A percentile compares a stretch with the other conserved stretches of the same genome.
phyloP scores from a whole-genome alignment of 192 early-diverging fungal genomes.

The Rhizophagus sp. region DNA sequence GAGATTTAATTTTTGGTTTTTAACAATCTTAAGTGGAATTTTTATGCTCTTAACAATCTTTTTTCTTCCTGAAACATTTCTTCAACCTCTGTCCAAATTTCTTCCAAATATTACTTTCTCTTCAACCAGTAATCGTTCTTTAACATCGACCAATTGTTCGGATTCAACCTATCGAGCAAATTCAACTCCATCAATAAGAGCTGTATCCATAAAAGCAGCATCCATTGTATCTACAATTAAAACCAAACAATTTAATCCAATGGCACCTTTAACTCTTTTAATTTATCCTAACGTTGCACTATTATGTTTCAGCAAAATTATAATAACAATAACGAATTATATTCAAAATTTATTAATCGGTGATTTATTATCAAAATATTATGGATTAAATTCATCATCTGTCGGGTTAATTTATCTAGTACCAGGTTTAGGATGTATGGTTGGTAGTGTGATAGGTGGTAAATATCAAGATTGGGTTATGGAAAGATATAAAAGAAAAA shows the following conservation, averaged over 20 bases:
- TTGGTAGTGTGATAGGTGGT: conserved; percentile 44
- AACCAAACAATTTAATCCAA: not conserved
- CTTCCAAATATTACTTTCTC: not conserved
- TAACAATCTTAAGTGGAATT: conserved; percentile 29
- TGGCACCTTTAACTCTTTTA: not conserved
- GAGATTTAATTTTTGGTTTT: conserved; percentile 43
- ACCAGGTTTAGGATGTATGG: conserved; percentile 41
- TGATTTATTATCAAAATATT: not conserved
- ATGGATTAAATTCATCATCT: not conserved
- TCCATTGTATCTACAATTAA: not conserved
- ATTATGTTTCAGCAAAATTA: not conserved
- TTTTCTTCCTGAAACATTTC: not conserved
- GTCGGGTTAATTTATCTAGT: conserved; percentile 33
- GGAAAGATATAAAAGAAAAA: conserved; percentile 17
- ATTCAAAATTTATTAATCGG: not conserved
- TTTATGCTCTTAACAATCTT: not conserved
- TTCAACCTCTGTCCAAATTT: not conserved
- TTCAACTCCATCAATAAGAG: not conserved
- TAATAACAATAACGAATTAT: not conserved
- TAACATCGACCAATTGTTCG: not conserved
- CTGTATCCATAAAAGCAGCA: not conserved
- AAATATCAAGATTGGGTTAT: conserved; percentile 42
- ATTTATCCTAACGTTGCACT: conserved; percentile 9
- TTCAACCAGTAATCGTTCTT: not conserved
- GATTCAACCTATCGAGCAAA: not conserved